A percentile compares a stretch with the other conserved stretches of the same genome.
Conservation (phyloP, 2,329 filamentous ascomycete genomes). For the Xylariaceae sp. region DNA sequence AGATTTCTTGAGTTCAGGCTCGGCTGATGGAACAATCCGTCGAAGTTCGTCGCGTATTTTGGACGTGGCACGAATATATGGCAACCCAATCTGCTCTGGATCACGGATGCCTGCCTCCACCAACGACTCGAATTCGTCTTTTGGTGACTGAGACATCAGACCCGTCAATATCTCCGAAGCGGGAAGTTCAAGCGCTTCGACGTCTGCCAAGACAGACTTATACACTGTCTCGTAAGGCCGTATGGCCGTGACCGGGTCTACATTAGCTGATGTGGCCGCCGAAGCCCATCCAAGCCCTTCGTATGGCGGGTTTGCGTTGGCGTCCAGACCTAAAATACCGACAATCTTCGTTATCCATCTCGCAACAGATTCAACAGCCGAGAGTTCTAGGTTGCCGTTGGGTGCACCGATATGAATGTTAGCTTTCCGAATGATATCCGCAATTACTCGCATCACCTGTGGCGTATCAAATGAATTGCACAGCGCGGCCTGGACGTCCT, state of each 20-base stretch:
- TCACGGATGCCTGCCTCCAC: conserved; percentile 46
- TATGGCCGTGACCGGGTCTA: conserved; percentile 45
- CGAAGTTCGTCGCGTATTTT: conserved; percentile 60
- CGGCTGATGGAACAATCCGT: conserved; percentile 45
- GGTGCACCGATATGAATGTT: conserved; percentile 57
- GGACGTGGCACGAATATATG: conserved; percentile 53
- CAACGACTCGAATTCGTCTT: conserved; percentile 45
- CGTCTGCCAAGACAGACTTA: conserved; percentile 43
- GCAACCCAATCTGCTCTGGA: conserved; percentile 49
- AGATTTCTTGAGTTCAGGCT: conserved; percentile 58
- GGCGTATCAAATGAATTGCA: conserved; percentile 87
- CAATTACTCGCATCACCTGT: conserved; percentile 71
- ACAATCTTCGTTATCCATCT: conserved; percentile 80
- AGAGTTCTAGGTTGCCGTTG: conserved; percentile 43
- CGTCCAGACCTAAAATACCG: conserved; percentile 77
- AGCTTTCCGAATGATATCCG: conserved; percentile 71
- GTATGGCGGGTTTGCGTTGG: conserved; percentile 52
- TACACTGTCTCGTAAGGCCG: conserved; percentile 46
- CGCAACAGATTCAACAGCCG: conserved; percentile 54
- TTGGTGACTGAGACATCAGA: conserved; percentile 43
- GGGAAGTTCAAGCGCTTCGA: conserved; percentile 45
- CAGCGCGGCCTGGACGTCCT: conserved; percentile 56
- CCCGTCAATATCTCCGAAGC: conserved; percentile 41
- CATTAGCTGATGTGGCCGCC: conserved; percentile 33
- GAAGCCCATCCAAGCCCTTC: conserved; percentile 55